Evolutionary conservation across 345 rosid genomes (phyloP).

Genomic region (Corchorus olitorius): DNA sequence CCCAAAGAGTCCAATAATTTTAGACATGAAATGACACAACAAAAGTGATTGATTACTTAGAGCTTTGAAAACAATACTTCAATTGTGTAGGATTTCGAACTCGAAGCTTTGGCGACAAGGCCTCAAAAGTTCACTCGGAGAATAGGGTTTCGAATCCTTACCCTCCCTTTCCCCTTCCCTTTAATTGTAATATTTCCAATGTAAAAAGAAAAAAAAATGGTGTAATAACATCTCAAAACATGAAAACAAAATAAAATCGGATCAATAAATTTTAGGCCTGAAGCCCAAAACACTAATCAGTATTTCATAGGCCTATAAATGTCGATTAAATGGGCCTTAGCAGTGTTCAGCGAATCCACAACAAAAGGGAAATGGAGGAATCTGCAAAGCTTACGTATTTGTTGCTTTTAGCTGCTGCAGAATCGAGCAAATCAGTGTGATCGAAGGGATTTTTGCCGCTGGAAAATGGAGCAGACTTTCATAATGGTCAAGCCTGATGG

Average conservation of each 20-base stretch:
- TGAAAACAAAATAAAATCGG: no score
- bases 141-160: no score
- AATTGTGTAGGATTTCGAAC: no score
- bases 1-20: no score
- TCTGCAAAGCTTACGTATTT: neutral
- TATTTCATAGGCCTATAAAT: neutral
- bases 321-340: neutral
- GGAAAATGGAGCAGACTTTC: constrained; percentile 73
- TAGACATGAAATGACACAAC: neutral
- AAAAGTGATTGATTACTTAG: neutral
- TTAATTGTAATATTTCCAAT: no score
- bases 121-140: no score
- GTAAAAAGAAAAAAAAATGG: no score
- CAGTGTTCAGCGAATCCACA: neutral
- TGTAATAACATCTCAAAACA: no score
- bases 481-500: constrained; percentile 98
- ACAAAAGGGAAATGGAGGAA: neutral
- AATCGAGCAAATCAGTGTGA: neutral
- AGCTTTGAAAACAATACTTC: neutral
- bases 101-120: no score
- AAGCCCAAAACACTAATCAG: no score
- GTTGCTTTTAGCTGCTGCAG: neutral
- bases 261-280: no score
- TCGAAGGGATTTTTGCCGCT: neutral
- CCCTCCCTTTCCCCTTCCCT: no score